Evolutionary conservation across 441 rosid species (phyloP).

Genomic region (Pelargonium cotyledonis): DNA sequence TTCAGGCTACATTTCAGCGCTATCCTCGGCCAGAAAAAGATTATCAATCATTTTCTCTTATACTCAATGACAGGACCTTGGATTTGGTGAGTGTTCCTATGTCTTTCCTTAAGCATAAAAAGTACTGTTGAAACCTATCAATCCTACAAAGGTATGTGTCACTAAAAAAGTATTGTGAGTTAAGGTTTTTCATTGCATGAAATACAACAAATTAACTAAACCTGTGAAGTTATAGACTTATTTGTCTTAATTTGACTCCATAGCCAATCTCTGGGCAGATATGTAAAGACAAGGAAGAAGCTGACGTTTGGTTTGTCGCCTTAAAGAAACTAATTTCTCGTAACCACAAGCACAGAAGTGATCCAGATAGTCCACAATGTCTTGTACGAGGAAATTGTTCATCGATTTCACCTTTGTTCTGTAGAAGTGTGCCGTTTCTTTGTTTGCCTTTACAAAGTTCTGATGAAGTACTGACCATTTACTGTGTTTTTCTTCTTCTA

Average conservation of each 20-base stretch:
- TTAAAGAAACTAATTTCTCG: conserved; percentile 83
- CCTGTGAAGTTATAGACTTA: neutral
- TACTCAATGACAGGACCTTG: conserved; percentile 78
- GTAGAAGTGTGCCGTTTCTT: conserved; percentile 57
- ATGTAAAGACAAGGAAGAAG: conserved; percentile 96
- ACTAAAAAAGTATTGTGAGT: conserved; percentile 6
- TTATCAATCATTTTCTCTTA: conserved; percentile 89
- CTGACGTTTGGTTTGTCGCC: conserved; percentile 97
- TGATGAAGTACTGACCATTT: conserved; percentile 47
- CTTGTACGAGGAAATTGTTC: conserved; percentile 87
- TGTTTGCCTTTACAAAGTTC: neutral
- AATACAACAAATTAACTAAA: neutral
- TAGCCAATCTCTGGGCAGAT: conserved; percentile 31
- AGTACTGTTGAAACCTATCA: neutral
- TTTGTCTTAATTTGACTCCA: neutral
- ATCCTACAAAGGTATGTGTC: neutral
- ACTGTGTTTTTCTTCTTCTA: conserved; percentile 16
- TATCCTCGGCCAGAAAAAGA: conserved; percentile 97
- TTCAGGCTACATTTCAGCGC: conserved; percentile 92
- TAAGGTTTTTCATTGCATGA: conserved; percentile 16
- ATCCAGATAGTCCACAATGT: conserved; percentile 82
- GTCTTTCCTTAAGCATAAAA: neutral
- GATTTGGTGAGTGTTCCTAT: conserved; percentile 60
- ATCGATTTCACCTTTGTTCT: conserved; percentile 76
- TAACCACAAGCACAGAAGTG: conserved; percentile 61